These are phyloP conservation scores for Diplodia intermedia DNA, from an alignment of 2,329 filamentous ascomycete genomes.

Conservation along the genomic window DNA sequence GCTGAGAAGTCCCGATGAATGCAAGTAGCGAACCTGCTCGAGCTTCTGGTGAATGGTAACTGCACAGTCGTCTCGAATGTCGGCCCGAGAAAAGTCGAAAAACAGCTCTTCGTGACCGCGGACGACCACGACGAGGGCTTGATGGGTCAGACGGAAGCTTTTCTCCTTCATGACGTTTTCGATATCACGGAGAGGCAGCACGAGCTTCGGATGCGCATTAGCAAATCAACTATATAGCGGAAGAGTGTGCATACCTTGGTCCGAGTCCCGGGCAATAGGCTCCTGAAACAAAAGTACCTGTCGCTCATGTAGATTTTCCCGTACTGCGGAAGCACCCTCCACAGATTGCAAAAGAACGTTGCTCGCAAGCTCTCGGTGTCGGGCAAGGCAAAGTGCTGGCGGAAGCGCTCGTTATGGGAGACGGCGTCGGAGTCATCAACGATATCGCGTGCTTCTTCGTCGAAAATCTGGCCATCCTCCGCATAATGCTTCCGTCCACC, in stretches of 20 bases:
- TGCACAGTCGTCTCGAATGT: constrained; percentile 85
- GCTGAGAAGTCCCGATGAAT: constrained; percentile 71
- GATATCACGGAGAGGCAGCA: constrained; percentile 87
- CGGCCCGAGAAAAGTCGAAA: constrained; percentile 84
- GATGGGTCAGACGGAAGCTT: constrained; percentile 89
- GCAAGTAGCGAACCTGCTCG: constrained; percentile 73
- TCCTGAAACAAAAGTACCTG: constrained; percentile 89
- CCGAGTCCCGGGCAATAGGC: constrained; percentile 83
- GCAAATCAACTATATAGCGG: constrained; percentile 11
- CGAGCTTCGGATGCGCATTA: constrained; percentile 56
- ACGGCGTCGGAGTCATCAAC: constrained; percentile 63
- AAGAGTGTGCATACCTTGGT: constrained; percentile 66
- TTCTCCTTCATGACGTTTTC: constrained; percentile 95
- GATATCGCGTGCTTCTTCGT: constrained; percentile 65
- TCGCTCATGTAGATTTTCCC: constrained; percentile 96
- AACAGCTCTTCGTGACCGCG: constrained; percentile 94
- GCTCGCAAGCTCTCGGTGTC: constrained; percentile 82
- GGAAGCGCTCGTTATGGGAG: constrained; percentile 72
- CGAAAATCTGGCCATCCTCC: constrained; percentile 67
- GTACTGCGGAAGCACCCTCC: constrained; percentile 87
- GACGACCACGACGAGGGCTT: constrained; percentile 90
- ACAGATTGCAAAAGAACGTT: constrained; percentile 90
- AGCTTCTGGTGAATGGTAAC: constrained; percentile 79
- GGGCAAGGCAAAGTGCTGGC: constrained; percentile 88
- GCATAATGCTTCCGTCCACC: constrained; percentile 91